phyloP scores from a whole-genome alignment of 306 rosid species.

The Vigna reflexopilosa region DNA sequence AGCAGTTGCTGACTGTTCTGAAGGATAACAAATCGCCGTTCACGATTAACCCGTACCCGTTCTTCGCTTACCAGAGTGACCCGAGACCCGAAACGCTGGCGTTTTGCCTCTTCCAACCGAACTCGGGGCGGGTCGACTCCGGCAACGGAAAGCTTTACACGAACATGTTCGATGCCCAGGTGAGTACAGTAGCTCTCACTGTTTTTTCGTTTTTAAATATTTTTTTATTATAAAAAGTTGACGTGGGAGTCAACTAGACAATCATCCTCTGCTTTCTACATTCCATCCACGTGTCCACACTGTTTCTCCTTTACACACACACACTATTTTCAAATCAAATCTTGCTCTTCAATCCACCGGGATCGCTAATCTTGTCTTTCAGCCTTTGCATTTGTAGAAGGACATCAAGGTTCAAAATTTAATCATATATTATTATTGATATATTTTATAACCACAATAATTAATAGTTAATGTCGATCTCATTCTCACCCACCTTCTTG shows the following conservation, averaged over 20 bases:
- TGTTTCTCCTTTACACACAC: background rate
- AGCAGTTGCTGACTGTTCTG: constrained; percentile 57
- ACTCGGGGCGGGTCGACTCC: constrained; percentile 85
- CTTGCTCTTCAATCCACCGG: background rate
- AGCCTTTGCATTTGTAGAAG: background rate
- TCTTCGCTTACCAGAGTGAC: constrained; percentile 84
- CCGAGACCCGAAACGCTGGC: constrained; percentile 83
- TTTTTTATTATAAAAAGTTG: constrained; percentile 9
- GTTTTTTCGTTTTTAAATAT: background rate
- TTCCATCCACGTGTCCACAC: constrained; percentile 41
- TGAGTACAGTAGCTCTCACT: constrained; percentile 9
- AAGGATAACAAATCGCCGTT: constrained; percentile 73
- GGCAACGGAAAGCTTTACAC: constrained; percentile 76
- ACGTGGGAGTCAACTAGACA: constrained; percentile 38
- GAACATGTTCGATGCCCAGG: constrained; percentile 99
- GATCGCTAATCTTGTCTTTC: background rate
- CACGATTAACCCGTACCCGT: constrained; percentile 84
- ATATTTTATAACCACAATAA: background rate
- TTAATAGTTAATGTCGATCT: background rate
- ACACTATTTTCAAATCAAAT: background rate
- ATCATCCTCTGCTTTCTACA: constrained; percentile 4
- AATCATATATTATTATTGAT: background rate
- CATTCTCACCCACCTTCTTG: too few species aligned
- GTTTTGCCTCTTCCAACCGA: constrained; percentile 81
- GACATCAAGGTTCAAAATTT: background rate